Evolutionary conservation across 2,329 filamentous ascomycete species (phyloP), one percentile per base, ranked within the genome.

Genomic region (Aspergillus udagawae): DNA sequence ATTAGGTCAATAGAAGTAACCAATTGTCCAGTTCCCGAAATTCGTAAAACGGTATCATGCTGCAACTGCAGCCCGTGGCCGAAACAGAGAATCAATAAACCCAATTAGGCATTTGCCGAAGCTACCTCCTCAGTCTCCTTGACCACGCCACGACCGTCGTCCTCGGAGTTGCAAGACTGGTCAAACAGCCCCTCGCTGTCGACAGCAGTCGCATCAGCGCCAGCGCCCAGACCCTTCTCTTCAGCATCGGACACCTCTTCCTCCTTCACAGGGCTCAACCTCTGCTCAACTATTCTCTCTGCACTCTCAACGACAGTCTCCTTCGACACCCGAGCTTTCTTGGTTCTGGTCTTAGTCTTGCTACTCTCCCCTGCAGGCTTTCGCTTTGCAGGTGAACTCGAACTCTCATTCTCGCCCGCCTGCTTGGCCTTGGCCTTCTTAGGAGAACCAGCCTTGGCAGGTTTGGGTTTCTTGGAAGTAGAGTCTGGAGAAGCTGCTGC

Each of bases 401-500:
- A 1, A 6, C 9, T 9, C 10, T 12, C 1, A 14, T 4, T 7
- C 44, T 25, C 44, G 21, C 44, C 44, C 3, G n/a, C 41, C 44
- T n/a, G 14, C 14, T 38, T 23, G n/a, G 52, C 35, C 27, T 45
- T 54, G 17, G 21, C 21, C 8, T 51, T 47, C 54, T 28, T 53
- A 54, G 62, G 60, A 9, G 55, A 1, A 21, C 48, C 52, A 27
- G 44, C 45, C 52, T 61, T 65, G 53, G 56, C 52, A 27, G 38
- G 29, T 52, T 60, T 65, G 52, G 59, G 58, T 56, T 63, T 65
- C n/a, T 45, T 57, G 10, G 57, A 42, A 23, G 56, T 57, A 20
- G 38, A 21, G 21, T 35, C 42, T 20, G 63, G 58, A 10, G 56
- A 56, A 32, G 61, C 65, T 49, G 62, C 64, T 51, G 65, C 67